phyloP scores from a whole-genome alignment of 2,329 filamentous ascomycete species.

The Talaromyces funiculosus region DNA sequence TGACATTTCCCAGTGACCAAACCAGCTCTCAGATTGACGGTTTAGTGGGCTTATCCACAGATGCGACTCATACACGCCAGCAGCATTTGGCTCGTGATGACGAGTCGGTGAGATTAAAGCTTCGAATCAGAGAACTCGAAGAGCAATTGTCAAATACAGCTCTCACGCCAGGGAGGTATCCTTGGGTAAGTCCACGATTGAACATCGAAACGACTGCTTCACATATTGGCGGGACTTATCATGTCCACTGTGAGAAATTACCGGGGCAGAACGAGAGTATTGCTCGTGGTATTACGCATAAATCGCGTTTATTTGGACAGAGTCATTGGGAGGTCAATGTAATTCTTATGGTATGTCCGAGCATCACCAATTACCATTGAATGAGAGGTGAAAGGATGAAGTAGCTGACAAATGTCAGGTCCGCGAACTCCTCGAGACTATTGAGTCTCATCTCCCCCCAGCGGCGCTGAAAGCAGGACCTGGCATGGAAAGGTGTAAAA shows the following conservation, averaged over 20 bases:
- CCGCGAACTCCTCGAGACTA: constrained; percentile 1
- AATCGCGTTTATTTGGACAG: constrained; percentile 52
- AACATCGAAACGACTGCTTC: constrained; percentile 37
- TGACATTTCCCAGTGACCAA: constrained; percentile 12
- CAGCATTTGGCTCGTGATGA: constrained; percentile 25
- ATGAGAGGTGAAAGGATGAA: background rate
- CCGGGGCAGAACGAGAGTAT: constrained; percentile 29
- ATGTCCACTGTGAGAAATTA: constrained; percentile 37
- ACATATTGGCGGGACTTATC: constrained; percentile 40
- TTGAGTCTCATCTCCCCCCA: constrained; percentile 14
- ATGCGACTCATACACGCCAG: constrained; percentile 16
- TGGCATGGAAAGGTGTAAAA: constrained; percentile 49
- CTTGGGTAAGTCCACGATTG: constrained; percentile 19
- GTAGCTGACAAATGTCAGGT: background rate
- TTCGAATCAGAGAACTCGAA: constrained; percentile 42
- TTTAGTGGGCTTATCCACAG: constrained; percentile 17
- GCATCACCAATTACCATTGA: background rate
- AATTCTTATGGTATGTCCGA: constrained; percentile 39
- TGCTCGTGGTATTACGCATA: constrained; percentile 24
- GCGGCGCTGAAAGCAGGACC: constrained; percentile 32
- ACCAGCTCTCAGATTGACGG: constrained; percentile 10
- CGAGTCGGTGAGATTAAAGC: constrained; percentile 31
- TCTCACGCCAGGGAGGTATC: constrained; percentile 14
- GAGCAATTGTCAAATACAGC: constrained; percentile 33
- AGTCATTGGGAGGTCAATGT: constrained; percentile 51